These are phyloP conservation scores for Wallemia hederae DNA, from an alignment of 1,284 basidiomycete species.

Conservation along the genomic window DNA sequence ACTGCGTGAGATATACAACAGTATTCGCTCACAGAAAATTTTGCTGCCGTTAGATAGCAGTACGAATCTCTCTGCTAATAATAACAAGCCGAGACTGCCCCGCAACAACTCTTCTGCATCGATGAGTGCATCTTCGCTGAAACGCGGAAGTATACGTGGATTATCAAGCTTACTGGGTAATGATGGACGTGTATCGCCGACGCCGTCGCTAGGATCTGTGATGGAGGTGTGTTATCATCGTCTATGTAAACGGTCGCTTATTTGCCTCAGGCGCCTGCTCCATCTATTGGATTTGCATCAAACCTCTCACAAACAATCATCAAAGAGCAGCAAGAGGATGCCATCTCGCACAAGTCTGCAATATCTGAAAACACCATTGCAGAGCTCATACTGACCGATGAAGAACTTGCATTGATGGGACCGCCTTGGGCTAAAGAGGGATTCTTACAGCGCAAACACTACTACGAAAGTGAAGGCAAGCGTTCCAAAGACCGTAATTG, in stretches of 20 bases:
- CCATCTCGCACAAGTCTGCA: constrained; percentile 33
- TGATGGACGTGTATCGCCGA: constrained; percentile 63
- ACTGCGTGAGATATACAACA: constrained; percentile 1
- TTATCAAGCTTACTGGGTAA: constrained; percentile 39
- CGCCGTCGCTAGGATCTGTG: constrained; percentile 20
- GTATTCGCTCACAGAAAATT: constrained; percentile 4
- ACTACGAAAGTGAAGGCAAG: constrained; percentile 59
- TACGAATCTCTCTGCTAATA: constrained; percentile 1
- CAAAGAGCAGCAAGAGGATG: constrained; percentile 72
- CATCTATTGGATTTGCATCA: constrained; percentile 73
- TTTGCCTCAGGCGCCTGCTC: constrained; percentile 17
- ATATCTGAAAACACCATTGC: constrained; percentile 24
- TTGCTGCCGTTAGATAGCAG: constrained; percentile 3
- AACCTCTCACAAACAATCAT: constrained; percentile 91
- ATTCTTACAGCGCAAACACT: constrained; percentile 71
- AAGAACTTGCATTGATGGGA: constrained; percentile 74
- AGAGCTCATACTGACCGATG: constrained; percentile 36
- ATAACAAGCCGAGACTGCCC: not conserved
- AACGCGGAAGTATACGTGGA: constrained; percentile 64
- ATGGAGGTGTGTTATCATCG: constrained; percentile 14
- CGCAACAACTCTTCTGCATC: not conserved
- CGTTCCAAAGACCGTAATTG: constrained; percentile 58
- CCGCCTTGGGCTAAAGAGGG: constrained; percentile 98
- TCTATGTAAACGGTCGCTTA: constrained; percentile 25
- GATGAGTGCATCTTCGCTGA: constrained; percentile 34